Evolutionary conservation across 75 land plant genomes (phyloP).

Genomic region (Picea sitchensis): DNA sequence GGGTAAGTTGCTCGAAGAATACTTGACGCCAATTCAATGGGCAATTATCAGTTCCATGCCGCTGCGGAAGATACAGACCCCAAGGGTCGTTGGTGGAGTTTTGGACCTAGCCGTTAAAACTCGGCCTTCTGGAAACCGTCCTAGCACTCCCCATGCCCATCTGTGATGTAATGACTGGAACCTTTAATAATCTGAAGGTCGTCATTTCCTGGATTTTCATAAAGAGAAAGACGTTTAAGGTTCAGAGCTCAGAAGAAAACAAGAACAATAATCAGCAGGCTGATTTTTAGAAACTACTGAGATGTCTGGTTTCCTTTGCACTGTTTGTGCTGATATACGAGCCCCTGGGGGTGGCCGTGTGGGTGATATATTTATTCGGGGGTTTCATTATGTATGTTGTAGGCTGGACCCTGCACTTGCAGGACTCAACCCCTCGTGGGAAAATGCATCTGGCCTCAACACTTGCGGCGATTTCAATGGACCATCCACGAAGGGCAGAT

Average conservation of each 20-base stretch:
- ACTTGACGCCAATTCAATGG: slow-evolving; percentile 32
- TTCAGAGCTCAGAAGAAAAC: no score
- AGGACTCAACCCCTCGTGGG: no score
- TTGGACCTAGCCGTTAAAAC: slow-evolving; percentile 21
- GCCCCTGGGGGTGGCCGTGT: slow-evolving; percentile 34
- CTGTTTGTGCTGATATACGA: slow-evolving; percentile 58
- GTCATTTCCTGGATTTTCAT: no score
- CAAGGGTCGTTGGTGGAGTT: slow-evolving; percentile 19
- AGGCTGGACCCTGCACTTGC: not conserved
- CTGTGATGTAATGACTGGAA: not conserved
- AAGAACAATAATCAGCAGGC: no score
- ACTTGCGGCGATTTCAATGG: slow-evolving; percentile 22
- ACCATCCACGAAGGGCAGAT: slow-evolving; percentile 7
- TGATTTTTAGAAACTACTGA: slow-evolving; percentile 58
- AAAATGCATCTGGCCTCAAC: slow-evolving; percentile 20
- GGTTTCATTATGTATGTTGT: slow-evolving; percentile 15
- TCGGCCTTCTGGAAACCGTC: slow-evolving; percentile 22
- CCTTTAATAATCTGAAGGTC: slow-evolving; percentile 5
- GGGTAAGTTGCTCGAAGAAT: slow-evolving; percentile 17
- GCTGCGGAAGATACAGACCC: slow-evolving; percentile 20
- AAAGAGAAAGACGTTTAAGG: no score
- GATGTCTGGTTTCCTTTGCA: slow-evolving; percentile 75
- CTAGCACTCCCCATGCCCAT: slow-evolving; percentile 13
- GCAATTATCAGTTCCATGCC: slow-evolving; percentile 32
- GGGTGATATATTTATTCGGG: slow-evolving; percentile 23